Base-by-base conservation (phyloP, 108 stramenopile species). In the Nannochloropsis gaditana region DNA sequence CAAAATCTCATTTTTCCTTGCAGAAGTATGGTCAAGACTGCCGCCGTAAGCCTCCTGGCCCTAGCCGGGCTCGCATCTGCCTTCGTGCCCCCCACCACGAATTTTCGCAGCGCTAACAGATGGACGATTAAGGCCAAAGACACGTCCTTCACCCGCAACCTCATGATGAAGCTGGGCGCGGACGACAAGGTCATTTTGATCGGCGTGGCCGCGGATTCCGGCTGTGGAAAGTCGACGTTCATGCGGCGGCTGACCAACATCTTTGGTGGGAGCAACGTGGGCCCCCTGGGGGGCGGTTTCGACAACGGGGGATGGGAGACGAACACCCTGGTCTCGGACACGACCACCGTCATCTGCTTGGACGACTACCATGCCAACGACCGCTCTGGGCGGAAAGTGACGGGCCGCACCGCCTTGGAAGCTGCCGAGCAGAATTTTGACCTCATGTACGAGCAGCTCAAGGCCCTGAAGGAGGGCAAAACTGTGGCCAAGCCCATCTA, bases 351-450 rank as follows among this genome's bases (percentile, higher is more conserved):
- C 84, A 95, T 97, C 90, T 97, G 97, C 92, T 93, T 97, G 83
- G 97, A 97, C 92, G 97, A 97, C 90, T 97, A 96, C 94, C 97
- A 97, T 91, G 90, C 95, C 21, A 97, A 97, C 93, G 97, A 97
- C 92, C 94, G 97, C 82, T 88, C 91, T 10, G 97, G 97, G 81
- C 95, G 97, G 83, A 97, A 97, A 92, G 94, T 94, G 79, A 93
- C 96, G 81, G 94, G 94, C 41, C 92, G 93, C 47, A 97, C 97
- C 80, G 97, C 97, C 47, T 93, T 96, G 42, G 91, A 97, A 90
- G 93, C 94, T 41, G 91, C 90, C 81, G 97, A 97, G 91, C 95
- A 97, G 90, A 95, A 95, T 92, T 97, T 97, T 87, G 97, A 97
- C 92, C 94, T 96, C 90, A 97, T 97, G 97, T 95, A 90, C 92